Base-by-base conservation (phyloP, 441 rosid species). In the Heliophila coronopifolia region DNA sequence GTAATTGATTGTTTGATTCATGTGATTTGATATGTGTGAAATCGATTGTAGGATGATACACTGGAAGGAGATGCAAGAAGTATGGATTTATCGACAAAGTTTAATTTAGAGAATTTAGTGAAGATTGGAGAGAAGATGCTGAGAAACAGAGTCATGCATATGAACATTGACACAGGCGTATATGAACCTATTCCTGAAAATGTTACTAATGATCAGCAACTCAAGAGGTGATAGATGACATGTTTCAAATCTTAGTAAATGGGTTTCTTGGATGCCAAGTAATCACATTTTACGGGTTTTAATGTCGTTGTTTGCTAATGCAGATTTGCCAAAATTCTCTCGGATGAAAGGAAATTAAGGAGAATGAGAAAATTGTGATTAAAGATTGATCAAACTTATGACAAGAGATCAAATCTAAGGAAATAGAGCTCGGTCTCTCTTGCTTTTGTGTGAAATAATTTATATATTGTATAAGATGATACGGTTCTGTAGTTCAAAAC, bases 281-380 rank as follows among this genome's bases (percentile, higher is more conserved):
- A 34, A 42, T 23, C 10, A 18, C 9, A 11, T 14, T 15, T 10
- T 41, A 26, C 50, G 9, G n/a, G 30, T 59, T 23, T 41, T 2
- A 2, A 20, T 20, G 4, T 20, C 4, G 4, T 4, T 20, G 23
- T 20, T 34, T 11, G 28, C 34, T 31, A 17, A 20, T 49, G 52
- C 56, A 78, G 86, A 66, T 73, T 68, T 7, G 83, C 86, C 0
- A 66, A 77, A 47, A 34, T 49, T 7, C 77, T 77, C 0, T 74
- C 80, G 0, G 66, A 71, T 8, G 83, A 77, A 62, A 77, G 52
- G 68, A 73, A 52, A 34, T 16, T 67, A 11, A 63, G 80, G 24
- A 56, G 27, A 25, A 43, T 67, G 9, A 58, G 18, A 28, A 32
- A 39, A 11, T 24, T 12, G 26, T 16, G 41, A 5, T 2, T 50